Percentiles rank a stretch among this genome's conserved stretches.
Conservation (phyloP, 192 early-diverging fungal genomes). For the Obelidium mucronatum region DNA sequence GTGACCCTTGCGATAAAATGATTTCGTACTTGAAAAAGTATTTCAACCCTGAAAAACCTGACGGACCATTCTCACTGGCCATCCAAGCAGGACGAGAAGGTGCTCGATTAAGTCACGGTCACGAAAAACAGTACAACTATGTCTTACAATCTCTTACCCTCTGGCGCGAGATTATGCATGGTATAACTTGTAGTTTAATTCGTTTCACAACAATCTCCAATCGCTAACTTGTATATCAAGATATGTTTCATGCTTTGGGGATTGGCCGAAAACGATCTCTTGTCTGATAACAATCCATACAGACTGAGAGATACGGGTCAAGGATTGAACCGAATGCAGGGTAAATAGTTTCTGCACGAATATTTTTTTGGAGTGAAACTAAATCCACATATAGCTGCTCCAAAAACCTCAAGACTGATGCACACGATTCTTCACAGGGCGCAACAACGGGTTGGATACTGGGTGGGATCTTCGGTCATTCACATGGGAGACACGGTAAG, state of each 20-base stretch:
- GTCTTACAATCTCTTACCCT: constrained; percentile 92
- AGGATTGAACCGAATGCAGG: constrained; percentile 94
- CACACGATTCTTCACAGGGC: constrained; percentile 90
- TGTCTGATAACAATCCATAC: constrained; percentile 79
- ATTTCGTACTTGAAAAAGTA: constrained; percentile 72
- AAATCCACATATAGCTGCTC: no score
- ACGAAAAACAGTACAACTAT: constrained; percentile 92
- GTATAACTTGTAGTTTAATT: constrained; percentile 21
- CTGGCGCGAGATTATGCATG: constrained; percentile 94
- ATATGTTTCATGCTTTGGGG: constrained; percentile 97
- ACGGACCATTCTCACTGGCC: constrained; percentile 75
- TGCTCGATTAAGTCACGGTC: constrained; percentile 90
- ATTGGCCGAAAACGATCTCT: constrained; percentile 87
- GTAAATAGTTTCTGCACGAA: constrained; percentile 36
- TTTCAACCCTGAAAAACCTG: constrained; percentile 72
- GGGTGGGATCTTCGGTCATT: constrained; percentile 96
- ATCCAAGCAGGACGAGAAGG: constrained; percentile 84
- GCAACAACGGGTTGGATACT: constrained; percentile 80
- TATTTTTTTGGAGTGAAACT: not conserved
- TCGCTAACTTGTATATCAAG: constrained; percentile 77
- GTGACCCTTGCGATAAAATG: constrained; percentile 97
- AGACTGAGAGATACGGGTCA: constrained; percentile 95
- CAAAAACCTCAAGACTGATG: constrained; percentile 81
- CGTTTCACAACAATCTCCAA: not conserved
- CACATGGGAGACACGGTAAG: constrained; percentile 90